These are phyloP conservation scores for Eucalyptus polybractea DNA, from an alignment of 345 rosid species.

Conservation along the genomic window DNA sequence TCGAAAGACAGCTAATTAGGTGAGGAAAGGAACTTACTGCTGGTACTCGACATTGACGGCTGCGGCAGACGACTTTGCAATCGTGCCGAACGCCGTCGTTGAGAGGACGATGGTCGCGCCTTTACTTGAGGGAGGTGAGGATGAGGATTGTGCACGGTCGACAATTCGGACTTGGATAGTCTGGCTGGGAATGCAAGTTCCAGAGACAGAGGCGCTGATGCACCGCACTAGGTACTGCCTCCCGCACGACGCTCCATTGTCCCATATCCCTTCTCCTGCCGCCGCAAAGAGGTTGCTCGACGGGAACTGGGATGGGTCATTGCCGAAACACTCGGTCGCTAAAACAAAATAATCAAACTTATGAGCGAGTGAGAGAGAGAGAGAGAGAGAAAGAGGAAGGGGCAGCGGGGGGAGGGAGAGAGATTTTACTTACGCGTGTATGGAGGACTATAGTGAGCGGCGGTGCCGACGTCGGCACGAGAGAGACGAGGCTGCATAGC, in stretches of 20 bases:
- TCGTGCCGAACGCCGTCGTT: constrained; percentile 9
- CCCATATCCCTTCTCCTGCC: constrained; percentile 51
- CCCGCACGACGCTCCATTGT: constrained; percentile 51
- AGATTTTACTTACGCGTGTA: constrained; percentile 24
- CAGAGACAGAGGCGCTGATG: constrained; percentile 15
- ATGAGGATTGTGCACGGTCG: neutral
- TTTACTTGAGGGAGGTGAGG: constrained; percentile 12
- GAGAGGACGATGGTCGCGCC: constrained; percentile 38
- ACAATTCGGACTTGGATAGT: constrained; percentile 13
- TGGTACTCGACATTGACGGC: constrained; percentile 30
- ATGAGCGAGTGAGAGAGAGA: neutral
- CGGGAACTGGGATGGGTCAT: constrained; percentile 20
- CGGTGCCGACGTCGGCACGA: constrained; percentile 26
- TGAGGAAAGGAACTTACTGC: constrained; percentile 12
- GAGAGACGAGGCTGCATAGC: neutral
- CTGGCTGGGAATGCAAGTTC: constrained; percentile 9
- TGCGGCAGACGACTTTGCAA: constrained; percentile 10
- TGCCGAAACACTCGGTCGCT: constrained; percentile 40
- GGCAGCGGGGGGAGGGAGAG: neutral
- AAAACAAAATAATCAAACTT: neutral
- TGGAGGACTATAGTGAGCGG: constrained; percentile 23
- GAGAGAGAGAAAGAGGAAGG: neutral
- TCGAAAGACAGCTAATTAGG: neutral
- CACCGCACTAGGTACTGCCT: constrained; percentile 40
- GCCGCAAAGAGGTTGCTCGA: constrained; percentile 31